phyloP scores from a whole-genome alignment of 805 yeast genomes.

The Candida alai region DNA sequence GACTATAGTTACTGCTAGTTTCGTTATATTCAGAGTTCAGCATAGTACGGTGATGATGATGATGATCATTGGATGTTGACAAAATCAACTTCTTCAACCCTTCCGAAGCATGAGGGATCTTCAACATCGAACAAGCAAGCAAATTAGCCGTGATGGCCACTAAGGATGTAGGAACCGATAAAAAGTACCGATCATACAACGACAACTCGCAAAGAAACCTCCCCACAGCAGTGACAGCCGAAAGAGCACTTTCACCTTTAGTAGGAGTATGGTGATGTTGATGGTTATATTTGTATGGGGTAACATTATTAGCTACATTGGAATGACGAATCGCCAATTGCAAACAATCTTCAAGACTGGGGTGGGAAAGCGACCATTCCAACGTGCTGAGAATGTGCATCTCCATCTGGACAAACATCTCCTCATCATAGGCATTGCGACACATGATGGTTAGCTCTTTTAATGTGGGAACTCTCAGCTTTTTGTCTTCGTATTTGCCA shows the following conservation, averaged over 20 bases:
- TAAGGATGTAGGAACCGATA: constrained; percentile 43
- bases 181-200: constrained; percentile 45
- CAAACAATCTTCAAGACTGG: constrained; percentile 49
- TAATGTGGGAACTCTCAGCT: constrained; percentile 53
- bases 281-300: constrained; percentile 25
- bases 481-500: constrained; percentile 55
- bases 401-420: constrained; percentile 54
- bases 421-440: constrained; percentile 54
- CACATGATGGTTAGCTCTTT: constrained; percentile 54
- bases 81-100: constrained; percentile 24
- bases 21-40: neutral
- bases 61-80: constrained; percentile 3
- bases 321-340: constrained; percentile 35
- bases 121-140: constrained; percentile 52
- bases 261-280: too few species aligned
- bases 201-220: constrained; percentile 54
- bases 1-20: constrained; percentile 3
- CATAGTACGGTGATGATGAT: neutral
- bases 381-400: constrained; percentile 66
- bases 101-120: constrained; percentile 41
- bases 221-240: constrained; percentile 53
- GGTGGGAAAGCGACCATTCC: constrained; percentile 45
- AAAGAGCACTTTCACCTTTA: constrained; percentile 27
- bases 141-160: constrained; percentile 48
- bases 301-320: constrained; percentile 15